phyloP scores from a whole-genome alignment of 345 rosid genomes.

The Populus ilicifolia region DNA sequence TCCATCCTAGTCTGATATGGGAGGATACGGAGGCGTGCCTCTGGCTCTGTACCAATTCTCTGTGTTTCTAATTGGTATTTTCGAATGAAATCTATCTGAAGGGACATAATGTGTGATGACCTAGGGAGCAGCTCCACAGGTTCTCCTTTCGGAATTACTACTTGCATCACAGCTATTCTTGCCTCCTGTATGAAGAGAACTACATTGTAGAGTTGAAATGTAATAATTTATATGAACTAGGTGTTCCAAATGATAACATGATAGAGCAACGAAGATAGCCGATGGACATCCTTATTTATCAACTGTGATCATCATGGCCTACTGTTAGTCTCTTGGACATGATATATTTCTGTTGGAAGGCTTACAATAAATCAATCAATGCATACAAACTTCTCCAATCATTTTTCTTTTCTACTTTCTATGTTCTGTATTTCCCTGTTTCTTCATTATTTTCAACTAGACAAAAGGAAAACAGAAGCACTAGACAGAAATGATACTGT shows the following conservation, averaged over 20 bases:
- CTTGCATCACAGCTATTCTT: constrained; percentile 68
- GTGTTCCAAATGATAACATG: background rate
- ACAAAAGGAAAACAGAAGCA: background rate
- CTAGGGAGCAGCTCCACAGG: constrained; percentile 68
- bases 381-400: background rate
- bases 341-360: background rate
- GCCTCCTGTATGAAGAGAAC: constrained; percentile 54
- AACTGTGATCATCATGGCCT: background rate
- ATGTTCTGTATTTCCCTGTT: background rate
- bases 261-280: background rate
- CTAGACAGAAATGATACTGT: background rate
- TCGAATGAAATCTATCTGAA: constrained; percentile 56
- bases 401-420: background rate
- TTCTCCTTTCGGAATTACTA: constrained; percentile 69
- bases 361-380: background rate
- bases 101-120: constrained; percentile 45
- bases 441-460: background rate
- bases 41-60: constrained; percentile 49
- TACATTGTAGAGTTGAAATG: constrained; percentile 1
- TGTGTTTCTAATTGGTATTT: constrained; percentile 58
- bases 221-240: background rate
- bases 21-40: constrained; percentile 47
- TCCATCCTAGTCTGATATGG: constrained; percentile 41
- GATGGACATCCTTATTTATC: background rate
- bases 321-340: background rate